Base-by-base conservation (phyloP, 495 filamentous ascomycete species). In the Baudoinia panamericana region DNA sequence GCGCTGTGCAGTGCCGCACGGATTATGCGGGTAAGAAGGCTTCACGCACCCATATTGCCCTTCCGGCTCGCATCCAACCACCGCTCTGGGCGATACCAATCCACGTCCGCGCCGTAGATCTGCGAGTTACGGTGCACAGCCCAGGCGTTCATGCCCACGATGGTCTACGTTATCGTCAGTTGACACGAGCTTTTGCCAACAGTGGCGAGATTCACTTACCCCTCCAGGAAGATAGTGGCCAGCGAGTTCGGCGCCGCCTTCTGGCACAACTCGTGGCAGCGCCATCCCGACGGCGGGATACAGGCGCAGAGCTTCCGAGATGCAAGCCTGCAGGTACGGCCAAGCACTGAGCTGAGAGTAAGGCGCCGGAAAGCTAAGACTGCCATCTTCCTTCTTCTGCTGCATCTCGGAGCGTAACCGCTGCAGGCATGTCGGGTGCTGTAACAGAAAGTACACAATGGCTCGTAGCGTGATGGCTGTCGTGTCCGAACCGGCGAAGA, bases 291-390 rank as follows among this genome's bases (percentile, higher is more conserved):
- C 50, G 3, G 57, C 56, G 1, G 57, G 57, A 50, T 58, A 51
- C 22, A 56, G 37, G 4, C 57, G 40, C 4, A 58, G 30, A 9
- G 48, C 56, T 46, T 60, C 56, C 20, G 52, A 48, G 34, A 58
- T 58, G 15, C 53, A 48, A 8, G 57, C 57, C 18, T 60, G 50
- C n/a, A 60, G 48, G 36, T 60, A 60, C 4, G 56, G 51, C 50
- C 58, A 48, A 7, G 45, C 45, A n/a, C 49, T 44, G 4, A 54
- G 54, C 28, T 55, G 48, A 3, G 13, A 36, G 4, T 54, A 36
- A 16, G 31, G 39, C 6, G 54, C 50, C 1, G 53, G 41, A 31
- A 50, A 32, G 34, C 34, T 44, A 11, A 52, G 30, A 38, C 41
- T 49, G 28, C 51, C 50, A 37, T 45, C n/a, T 3, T 25, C 16